Evolutionary conservation across 2,329 filamentous ascomycete species (phyloP), one percentile per base, ranked within the genome.

Genomic region (Mycosphaerelloides madeirae): DNA sequence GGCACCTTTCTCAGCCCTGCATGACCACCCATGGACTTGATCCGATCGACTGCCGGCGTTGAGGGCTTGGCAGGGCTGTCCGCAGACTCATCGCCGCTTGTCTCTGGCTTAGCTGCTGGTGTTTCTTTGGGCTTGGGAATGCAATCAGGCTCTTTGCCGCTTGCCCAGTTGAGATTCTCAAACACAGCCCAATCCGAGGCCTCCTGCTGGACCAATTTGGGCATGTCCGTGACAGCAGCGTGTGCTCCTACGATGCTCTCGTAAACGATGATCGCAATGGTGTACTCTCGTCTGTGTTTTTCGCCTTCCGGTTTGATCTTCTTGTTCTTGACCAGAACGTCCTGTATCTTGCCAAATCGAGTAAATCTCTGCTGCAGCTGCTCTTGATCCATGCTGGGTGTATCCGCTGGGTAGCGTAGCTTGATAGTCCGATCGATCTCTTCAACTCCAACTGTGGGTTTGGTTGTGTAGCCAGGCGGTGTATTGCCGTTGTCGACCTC

Each of bases 361-460:
- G 65, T 62, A 57, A 81, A 81, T 12, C 77, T 63, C 6, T 59
- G 52, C 7, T 55, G 57, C 9, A 82, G 52, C 8, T 64, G 62
- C 2, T 74, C 70, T 41, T 73, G 71, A 52, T 75, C 74, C 46
- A 79, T 64, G 29, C 46, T 13, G 29, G 39, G 14, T 36, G 44
- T 31, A 15, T 47, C 31, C 19, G 39, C 32, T 19, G 45, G 36
- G 49, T 48, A 82, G 6, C 77, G 73, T 11, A 81, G 66, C 55
- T 78, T 81, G 49, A 83, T 65, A 5, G 76, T 75, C 19, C 79
- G 72, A 44, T 81, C 76, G 35, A 79, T 64, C 41, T 80, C 77
- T 1, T 73, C 63, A 3, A 77, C 70, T 45, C 14, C 31, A 6
- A 12, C 33, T 12, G 25, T 13, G 16, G 15, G 20, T 19, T 29